phyloP scores from a whole-genome alignment of 805 yeast genomes.

The Wickerhamiella parazyma region DNA sequence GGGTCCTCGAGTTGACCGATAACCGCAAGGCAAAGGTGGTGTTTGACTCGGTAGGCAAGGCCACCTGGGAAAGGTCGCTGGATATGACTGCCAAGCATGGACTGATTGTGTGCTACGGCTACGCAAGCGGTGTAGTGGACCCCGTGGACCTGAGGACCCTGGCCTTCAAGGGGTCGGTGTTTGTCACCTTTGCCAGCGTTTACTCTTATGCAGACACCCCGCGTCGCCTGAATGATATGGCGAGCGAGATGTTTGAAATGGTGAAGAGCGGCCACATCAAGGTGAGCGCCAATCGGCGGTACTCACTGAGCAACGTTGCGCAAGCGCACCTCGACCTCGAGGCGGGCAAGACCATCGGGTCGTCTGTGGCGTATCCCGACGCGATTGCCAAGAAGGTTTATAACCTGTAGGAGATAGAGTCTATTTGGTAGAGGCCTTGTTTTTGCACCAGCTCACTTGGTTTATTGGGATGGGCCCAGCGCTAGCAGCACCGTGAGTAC shows the following conservation, averaged over 20 bases:
- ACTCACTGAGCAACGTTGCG: constrained; percentile 44
- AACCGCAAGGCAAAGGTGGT: constrained; percentile 25
- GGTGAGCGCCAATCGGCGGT: constrained; percentile 36
- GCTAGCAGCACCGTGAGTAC: too few species aligned
- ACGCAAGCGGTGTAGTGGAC: constrained; percentile 72
- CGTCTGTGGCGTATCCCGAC: constrained; percentile 10
- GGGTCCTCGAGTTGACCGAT: constrained; percentile 24
- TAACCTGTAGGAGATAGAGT: not conserved
- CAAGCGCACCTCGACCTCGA: constrained; percentile 48
- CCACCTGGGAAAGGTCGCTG: constrained; percentile 53
- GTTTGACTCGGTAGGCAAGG: constrained; percentile 38
- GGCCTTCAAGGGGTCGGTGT: constrained; percentile 46
- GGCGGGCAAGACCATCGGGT: constrained; percentile 53
- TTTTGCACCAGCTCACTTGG: too few species aligned
- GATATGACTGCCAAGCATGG: constrained; percentile 51
- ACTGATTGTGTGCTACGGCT: constrained; percentile 63
- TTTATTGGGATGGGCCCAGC: too few species aligned
- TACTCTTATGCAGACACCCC: constrained; percentile 36
- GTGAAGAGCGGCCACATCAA: constrained; percentile 21
- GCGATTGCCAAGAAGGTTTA: not conserved
- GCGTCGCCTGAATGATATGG: constrained; percentile 41
- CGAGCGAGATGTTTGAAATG: constrained; percentile 22
- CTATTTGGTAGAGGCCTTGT: too few species aligned
- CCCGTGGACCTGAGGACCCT: constrained; percentile 42
- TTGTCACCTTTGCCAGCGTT: constrained; percentile 48